Conservation (phyloP, 805 yeast species). For the Ogataea saltuana region DNA sequence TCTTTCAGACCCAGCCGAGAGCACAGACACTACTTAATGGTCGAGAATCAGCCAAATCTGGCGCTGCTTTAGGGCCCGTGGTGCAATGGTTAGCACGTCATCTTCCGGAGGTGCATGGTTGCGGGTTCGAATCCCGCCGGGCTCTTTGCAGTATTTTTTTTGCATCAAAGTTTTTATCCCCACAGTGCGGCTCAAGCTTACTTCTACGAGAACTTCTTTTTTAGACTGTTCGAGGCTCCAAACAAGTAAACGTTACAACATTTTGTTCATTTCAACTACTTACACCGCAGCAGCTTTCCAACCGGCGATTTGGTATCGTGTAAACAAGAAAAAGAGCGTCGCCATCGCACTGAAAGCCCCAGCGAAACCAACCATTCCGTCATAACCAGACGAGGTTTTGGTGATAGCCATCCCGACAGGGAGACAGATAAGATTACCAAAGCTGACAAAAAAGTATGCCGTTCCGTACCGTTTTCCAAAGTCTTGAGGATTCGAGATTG, state of each 20-base stretch:
- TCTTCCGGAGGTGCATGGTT: conserved; percentile 63
- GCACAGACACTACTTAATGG: not conserved
- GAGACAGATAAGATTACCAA: conserved; percentile 47
- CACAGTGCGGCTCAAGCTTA: too few species aligned
- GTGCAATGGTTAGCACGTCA: conserved; percentile 77
- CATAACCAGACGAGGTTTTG: conserved; percentile 32
- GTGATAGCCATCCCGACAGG: conserved; percentile 44
- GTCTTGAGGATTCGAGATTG: conserved; percentile 59
- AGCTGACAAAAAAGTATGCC: conserved; percentile 50
- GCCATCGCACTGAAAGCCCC: conserved; percentile 32
- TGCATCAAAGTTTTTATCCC: too few species aligned
- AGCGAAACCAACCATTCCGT: conserved; percentile 36
- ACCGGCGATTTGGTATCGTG: conserved; percentile 31
- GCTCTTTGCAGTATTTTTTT: conserved; percentile 30
- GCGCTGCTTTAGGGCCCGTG: conserved; percentile 51
- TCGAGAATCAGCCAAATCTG: conserved; percentile 1
- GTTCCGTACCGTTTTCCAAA: conserved; percentile 75
- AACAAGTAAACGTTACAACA: too few species aligned
- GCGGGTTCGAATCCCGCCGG: conserved; percentile 82
- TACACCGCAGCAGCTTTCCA: too few species aligned
- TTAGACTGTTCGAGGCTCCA: too few species aligned
- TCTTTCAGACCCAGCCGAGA: too few species aligned
- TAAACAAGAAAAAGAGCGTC: conserved; percentile 21
- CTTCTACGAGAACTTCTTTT: not conserved
- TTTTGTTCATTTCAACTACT: too few species aligned